Evolutionary conservation across 2,329 filamentous ascomycete species (phyloP).

Genomic region (Neofusicoccum ribis): DNA sequence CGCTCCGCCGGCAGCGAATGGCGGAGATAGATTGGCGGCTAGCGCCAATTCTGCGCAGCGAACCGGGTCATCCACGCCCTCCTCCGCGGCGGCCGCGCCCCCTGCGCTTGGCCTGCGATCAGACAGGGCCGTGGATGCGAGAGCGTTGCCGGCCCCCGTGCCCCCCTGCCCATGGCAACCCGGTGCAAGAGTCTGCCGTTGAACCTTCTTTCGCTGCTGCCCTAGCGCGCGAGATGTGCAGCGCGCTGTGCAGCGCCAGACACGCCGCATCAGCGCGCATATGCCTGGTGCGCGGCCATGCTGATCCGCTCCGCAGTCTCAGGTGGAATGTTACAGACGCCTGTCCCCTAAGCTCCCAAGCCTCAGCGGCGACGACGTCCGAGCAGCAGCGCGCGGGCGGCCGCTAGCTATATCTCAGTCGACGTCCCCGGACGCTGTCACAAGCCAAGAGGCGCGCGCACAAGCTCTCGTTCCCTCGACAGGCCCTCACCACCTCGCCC

Average conservation of each 20-base stretch:
- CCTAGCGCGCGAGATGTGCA: conserved; percentile 9
- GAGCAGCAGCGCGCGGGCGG: neutral
- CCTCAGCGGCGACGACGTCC: neutral
- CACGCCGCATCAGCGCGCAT: conserved; percentile 4
- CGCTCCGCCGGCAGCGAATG: neutral
- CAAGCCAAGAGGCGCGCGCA: neutral
- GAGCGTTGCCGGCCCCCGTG: conserved; percentile 4
- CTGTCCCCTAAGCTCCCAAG: neutral
- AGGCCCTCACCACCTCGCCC: neutral
- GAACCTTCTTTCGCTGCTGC: conserved; percentile 12
- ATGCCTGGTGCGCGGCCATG: conserved; percentile 8
- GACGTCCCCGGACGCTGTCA: conserved; percentile 6
- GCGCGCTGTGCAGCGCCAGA: conserved; percentile 13
- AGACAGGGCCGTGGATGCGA: neutral
- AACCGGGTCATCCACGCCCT: neutral
- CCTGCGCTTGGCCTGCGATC: neutral
- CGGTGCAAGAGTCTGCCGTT: conserved; percentile 14
- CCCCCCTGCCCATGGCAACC: conserved; percentile 14
- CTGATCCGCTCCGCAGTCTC: conserved; percentile 16
- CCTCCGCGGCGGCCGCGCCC: neutral
- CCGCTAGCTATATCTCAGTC: neutral
- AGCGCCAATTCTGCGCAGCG: conserved; percentile 1
- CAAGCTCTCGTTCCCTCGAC: neutral
- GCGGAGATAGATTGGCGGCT: neutral
- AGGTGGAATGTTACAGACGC: conserved; percentile 14